Evolutionary conservation across 2,329 filamentous ascomycete species (phyloP).

Genomic region (Triangularia setosa): DNA sequence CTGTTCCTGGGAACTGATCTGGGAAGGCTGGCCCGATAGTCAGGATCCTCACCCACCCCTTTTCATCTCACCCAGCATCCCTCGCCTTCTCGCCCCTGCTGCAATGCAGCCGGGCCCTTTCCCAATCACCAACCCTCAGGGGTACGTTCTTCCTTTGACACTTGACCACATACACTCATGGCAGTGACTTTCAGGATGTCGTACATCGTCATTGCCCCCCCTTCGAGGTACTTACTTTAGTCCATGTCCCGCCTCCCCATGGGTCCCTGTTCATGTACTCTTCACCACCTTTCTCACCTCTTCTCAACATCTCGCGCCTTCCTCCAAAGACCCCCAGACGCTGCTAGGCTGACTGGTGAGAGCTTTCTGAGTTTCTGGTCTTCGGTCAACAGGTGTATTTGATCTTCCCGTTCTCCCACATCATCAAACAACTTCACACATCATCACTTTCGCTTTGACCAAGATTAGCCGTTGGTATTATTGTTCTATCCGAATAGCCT

Average conservation of each 20-base stretch:
- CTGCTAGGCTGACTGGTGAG: neutral
- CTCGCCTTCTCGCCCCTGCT: neutral
- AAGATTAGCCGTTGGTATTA: neutral
- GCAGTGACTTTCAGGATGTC: neutral
- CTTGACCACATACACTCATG: neutral
- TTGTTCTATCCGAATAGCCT: neutral
- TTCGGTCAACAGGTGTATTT: neutral
- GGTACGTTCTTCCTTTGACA: neutral
- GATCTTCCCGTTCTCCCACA: neutral
- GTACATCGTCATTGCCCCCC: neutral
- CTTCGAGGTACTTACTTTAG: neutral
- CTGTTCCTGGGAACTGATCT: neutral
- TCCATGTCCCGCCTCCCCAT: neutral
- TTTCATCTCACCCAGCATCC: neutral
- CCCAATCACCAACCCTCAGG: neutral
- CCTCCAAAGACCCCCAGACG: neutral
- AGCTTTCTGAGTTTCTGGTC: neutral
- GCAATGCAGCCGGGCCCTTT: neutral
- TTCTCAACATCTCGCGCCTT: neutral
- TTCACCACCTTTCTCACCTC: neutral
- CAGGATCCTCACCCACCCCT: neutral
- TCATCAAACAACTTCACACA: neutral
- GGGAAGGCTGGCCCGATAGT: neutral
- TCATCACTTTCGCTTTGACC: no score
- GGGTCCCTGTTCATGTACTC: neutral